Evolutionary conservation across 2,329 filamentous ascomycete species (phyloP), one percentile per base, ranked within the genome.

Genomic region (Alternaria conjuncta): DNA sequence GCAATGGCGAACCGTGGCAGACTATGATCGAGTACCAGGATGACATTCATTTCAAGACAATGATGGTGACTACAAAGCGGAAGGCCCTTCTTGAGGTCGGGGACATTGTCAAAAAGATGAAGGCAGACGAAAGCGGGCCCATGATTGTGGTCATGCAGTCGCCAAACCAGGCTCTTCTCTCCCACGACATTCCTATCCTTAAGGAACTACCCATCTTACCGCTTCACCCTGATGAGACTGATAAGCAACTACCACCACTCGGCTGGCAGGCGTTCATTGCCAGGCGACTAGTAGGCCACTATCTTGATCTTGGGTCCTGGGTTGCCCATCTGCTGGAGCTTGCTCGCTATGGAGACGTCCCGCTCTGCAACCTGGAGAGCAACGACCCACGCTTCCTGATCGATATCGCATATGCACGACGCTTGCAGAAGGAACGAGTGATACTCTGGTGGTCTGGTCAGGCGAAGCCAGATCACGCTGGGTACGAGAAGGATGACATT

Each of bases 361-460:
- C 96, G 1, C 85, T 99, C 8, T 98, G 96, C 81, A 99, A 99
- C 73, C 83, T 99, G 30, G 96, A 98, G 78, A 90, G 90, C 46
- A 96, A 98, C 70, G 96, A 99, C 73, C 95, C 96, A 26, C 89
- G 93, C 4, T 98, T 96, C 82, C 83, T 99, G 58, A 99, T 99
- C 71, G 96, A 99, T 76, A 89, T 99, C 59, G 92, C 95, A 0
- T 99, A 98, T 78, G 96, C 96, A 0, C 87, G 96, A 60, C 88
- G 94, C 18, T 83, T 99, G 55, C 93, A 97, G 75, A 91, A 92
- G 69, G 97, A 95, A 75, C 94, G 94, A 61, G 93, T 99, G 1
- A 92, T 99, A 6, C 84, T 99, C 7, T 99, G 96, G 96, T 99
- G 96, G 96, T 98, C 95, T 18, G 86, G 88, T 10, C 90, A 91